A percentile compares a stretch with the other conserved stretches of the same genome.
Conservation (phyloP, 2,329 filamentous ascomycete species). For the Trichoderma cornu-damae region DNA sequence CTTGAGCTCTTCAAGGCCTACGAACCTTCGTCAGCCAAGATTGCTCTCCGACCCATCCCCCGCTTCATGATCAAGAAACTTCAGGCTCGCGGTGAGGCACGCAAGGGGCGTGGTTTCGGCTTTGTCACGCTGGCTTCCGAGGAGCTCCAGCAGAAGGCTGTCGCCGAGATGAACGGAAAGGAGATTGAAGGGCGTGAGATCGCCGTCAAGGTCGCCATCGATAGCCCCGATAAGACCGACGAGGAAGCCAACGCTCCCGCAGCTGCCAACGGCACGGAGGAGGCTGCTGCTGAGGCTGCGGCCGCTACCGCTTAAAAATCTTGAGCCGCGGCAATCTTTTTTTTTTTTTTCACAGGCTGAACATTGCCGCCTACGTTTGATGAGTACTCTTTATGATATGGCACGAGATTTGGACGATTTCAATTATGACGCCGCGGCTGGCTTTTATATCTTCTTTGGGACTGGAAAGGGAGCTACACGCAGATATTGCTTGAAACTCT, state of each 20-base stretch:
- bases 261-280: slow-evolving; percentile 41
- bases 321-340: slow-evolving; percentile 19
- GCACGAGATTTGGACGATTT: slow-evolving; percentile 38
- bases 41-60: slow-evolving; percentile 94
- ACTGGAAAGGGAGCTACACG: slow-evolving; percentile 26
- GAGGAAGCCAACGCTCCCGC: slow-evolving; percentile 68
- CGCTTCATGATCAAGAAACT: slow-evolving; percentile 99
- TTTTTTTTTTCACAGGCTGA: slow-evolving; percentile 26
- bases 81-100: slow-evolving; percentile 92
- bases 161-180: slow-evolving; percentile 98
- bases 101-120: slow-evolving; percentile 98
- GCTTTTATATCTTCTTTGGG: slow-evolving; percentile 26
- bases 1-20: slow-evolving; percentile 95
- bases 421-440: slow-evolving; percentile 32
- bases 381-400: slow-evolving; percentile 37
- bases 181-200: slow-evolving; percentile 98
- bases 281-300: slow-evolving; percentile 26
- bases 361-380: slow-evolving; percentile 26
- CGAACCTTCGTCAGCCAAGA: slow-evolving; percentile 91
- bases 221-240: slow-evolving; percentile 93
- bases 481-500: slow-evolving; percentile 27
- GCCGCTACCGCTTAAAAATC: slow-evolving; percentile 31
- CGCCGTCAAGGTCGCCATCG: slow-evolving; percentile 98
- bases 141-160: slow-evolving; percentile 95
- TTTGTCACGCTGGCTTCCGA: slow-evolving; percentile 95